Conservation (phyloP, 768 basidiomycete genomes). For the Phaeotremella skinneri region DNA sequence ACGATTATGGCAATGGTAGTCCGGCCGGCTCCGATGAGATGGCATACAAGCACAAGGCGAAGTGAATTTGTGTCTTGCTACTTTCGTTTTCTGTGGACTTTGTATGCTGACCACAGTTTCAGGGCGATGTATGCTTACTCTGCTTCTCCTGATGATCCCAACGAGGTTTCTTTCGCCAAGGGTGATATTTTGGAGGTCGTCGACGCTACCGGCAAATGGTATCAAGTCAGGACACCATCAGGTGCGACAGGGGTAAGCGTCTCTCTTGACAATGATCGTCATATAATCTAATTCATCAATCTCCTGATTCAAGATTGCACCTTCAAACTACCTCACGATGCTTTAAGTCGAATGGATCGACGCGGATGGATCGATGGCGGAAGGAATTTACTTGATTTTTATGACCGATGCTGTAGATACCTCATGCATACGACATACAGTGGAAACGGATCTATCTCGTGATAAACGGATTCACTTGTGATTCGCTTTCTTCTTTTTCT, state of each 20-base stretch:
- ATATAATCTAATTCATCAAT: neutral
- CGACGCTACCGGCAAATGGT: conserved; percentile 68
- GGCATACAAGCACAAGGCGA: conserved; percentile 25
- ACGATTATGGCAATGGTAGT: conserved; percentile 17
- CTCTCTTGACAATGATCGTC: neutral
- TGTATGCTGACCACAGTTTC: conserved; percentile 20
- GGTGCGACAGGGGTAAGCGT: conserved; percentile 48
- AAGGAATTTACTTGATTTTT: conserved; percentile 4
- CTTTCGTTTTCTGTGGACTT: neutral
- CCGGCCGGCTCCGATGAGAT: conserved; percentile 15
- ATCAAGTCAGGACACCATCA: conserved; percentile 40
- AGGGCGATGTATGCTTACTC: conserved; percentile 63
- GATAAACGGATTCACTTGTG: conserved; percentile 10
- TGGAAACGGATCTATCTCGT: conserved; percentile 2
- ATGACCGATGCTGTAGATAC: too few relatives aligned
- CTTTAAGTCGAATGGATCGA: conserved; percentile 20
- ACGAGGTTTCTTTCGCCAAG: conserved; percentile 89
- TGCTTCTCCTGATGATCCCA: conserved; percentile 92
- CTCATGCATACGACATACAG: too few relatives aligned
- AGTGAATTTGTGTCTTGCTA: conserved; percentile 17
- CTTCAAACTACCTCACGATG: conserved; percentile 47
- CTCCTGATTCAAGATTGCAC: conserved; percentile 39
- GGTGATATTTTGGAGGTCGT: conserved; percentile 88
- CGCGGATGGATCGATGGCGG: neutral
- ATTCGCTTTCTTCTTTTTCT: conserved; percentile 36